phyloP scores from a whole-genome alignment of 108 stramenopile species.

The Cyclotella baltica region DNA sequence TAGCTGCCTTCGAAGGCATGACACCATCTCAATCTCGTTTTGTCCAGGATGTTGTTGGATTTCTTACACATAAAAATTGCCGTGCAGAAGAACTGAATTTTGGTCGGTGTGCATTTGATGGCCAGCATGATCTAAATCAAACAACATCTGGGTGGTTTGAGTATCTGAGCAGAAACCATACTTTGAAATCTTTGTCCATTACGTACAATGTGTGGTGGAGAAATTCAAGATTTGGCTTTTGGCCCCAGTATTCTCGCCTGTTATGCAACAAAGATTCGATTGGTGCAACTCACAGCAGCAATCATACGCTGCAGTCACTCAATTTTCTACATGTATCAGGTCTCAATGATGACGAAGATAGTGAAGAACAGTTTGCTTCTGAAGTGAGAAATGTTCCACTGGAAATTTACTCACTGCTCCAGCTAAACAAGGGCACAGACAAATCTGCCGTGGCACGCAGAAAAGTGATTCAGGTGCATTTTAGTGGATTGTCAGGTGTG shows the following conservation, averaged over 20 bases:
- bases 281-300: neutral
- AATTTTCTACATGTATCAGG: neutral
- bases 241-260: neutral
- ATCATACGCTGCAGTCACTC: neutral
- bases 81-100: no score
- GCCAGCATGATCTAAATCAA: no score
- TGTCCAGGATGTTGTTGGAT: no score
- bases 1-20: no score
- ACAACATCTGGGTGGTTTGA: no score
- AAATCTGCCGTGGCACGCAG: neutral
- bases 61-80: no score
- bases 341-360: neutral
- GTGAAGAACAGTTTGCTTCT: neutral
- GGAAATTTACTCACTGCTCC: neutral
- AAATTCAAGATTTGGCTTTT: neutral
- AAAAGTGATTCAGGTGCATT: slow-evolving; percentile 8
- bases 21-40: no score
- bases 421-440: neutral
- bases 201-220: neutral
- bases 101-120: no score
- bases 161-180: neutral
- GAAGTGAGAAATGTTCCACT: neutral
- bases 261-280: neutral
- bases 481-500: neutral
- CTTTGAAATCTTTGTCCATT: neutral